Evolutionary conservation across 345 rosid genomes (phyloP).

Genomic region (Salix purpurea): DNA sequence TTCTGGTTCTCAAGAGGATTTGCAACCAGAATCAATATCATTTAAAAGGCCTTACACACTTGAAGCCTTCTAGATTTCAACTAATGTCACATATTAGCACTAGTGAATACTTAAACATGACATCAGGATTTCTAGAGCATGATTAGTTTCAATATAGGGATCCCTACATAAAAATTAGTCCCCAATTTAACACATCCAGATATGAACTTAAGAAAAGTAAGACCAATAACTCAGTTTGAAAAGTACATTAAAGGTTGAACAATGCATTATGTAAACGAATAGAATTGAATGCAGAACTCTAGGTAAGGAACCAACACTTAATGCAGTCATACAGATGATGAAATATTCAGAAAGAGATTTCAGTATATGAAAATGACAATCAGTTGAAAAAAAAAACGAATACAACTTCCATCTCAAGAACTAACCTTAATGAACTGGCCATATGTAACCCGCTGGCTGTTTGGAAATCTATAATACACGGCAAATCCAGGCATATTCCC

Average conservation of each 20-base stretch:
- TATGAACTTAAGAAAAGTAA: background rate
- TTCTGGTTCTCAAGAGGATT: background rate
- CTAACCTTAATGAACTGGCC: conserved; percentile 97
- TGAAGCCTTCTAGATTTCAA: background rate
- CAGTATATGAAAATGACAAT: background rate
- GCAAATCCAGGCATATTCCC: conserved; percentile 99
- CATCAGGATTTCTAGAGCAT: background rate
- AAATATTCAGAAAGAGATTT: background rate
- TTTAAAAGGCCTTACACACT: background rate
- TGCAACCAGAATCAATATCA: background rate
- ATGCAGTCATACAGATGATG: background rate
- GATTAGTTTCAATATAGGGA: background rate
- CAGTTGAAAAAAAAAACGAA: background rate
- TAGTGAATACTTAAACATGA: background rate
- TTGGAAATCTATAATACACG: conserved; percentile 90
- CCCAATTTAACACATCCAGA: background rate
- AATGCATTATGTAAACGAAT: background rate
- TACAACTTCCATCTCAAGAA: conserved; percentile 11
- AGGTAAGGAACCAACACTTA: background rate
- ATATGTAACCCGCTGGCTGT: conserved; percentile 95
- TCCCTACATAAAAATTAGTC: background rate
- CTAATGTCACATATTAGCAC: background rate
- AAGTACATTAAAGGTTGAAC: background rate
- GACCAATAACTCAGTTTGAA: background rate
- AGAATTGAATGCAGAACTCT: background rate